Percentiles rank a stretch among this genome's conserved stretches.
Evolutionary conservation across 345 rosid species (phyloP).

Genomic region (Populus tremula): DNA sequence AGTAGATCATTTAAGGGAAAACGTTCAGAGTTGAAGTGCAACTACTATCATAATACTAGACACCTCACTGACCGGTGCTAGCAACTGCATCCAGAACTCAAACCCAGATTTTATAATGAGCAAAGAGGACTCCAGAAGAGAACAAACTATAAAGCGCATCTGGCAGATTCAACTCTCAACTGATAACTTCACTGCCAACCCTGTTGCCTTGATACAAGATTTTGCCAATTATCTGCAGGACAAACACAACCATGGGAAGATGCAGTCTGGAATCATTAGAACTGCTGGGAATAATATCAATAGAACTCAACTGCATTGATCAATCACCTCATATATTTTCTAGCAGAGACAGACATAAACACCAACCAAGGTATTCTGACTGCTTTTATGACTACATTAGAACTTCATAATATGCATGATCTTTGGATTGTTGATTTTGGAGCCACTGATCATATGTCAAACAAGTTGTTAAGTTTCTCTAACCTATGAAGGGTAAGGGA

Average conservation of each 20-base stretch:
- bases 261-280: neutral
- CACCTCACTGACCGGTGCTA: neutral
- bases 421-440: neutral
- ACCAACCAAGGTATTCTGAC: neutral
- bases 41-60: neutral
- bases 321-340: neutral
- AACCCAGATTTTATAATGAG: neutral
- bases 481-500: neutral
- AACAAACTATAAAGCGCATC: neutral
- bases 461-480: neutral
- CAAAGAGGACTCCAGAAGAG: neutral
- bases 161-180: neutral
- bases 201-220: neutral
- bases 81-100: neutral
- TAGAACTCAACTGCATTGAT: neutral
- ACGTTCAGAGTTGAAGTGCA: neutral
- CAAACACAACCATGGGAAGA: neutral
- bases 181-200: neutral
- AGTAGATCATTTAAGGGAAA: neutral
- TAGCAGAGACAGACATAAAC: neutral
- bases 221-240: neutral
- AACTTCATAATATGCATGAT: neutral
- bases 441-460: neutral
- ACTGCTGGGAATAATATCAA: neutral
- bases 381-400: neutral